These are phyloP conservation scores for Pseudonitzschia delicatissima DNA, from an alignment of 108 stramenopile species.

Conservation along the genomic window DNA sequence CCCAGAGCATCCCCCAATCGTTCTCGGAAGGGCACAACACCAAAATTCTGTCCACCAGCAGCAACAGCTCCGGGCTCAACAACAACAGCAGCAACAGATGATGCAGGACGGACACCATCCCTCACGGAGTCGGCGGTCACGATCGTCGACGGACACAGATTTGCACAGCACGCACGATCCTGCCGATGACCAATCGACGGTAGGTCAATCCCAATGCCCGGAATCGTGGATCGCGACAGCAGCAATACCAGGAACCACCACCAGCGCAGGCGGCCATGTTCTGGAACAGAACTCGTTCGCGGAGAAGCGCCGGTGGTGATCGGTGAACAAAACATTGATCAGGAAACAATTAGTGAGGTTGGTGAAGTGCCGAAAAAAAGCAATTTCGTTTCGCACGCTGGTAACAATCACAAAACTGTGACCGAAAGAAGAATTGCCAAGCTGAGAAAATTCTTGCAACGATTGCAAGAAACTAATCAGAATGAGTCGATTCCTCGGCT, in stretches of 20 bases:
- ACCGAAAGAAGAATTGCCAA: too few relatives aligned
- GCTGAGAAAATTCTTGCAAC: too few relatives aligned
- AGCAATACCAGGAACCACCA: not conserved
- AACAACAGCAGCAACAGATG: too few relatives aligned
- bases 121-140: not conserved
- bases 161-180: not conserved
- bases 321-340: not conserved
- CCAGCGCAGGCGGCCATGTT: not conserved
- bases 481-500: not conserved
- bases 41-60: not conserved
- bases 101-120: too few relatives aligned
- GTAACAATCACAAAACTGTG: too few relatives aligned
- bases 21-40: not conserved
- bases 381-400: too few relatives aligned
- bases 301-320: not conserved
- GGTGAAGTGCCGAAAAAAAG: too few relatives aligned
- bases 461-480: too few relatives aligned
- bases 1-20: not conserved
- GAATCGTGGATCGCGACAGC: not conserved
- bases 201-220: not conserved
- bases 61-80: not conserved
- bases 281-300: not conserved
- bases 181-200: not conserved
- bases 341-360: not conserved
- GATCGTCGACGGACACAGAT: not conserved